These are phyloP conservation scores for Simmondsia chinensis DNA, from an alignment of 148 eudicot species.

Conservation along the genomic window DNA sequence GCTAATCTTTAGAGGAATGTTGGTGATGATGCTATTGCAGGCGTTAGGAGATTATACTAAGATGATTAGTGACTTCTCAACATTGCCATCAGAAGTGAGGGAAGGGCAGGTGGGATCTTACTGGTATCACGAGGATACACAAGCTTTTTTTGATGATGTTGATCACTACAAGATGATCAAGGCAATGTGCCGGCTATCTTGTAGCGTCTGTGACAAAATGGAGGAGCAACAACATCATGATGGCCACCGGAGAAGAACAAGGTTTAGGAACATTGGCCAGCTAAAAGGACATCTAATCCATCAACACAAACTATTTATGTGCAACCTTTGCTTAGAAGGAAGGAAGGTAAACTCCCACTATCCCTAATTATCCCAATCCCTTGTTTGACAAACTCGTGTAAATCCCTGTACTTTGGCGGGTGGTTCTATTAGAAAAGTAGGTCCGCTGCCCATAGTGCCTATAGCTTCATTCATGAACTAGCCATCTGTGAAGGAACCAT, in stretches of 20 bases:
- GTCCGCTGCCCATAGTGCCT: no score
- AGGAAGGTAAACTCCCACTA: constrained; percentile 41
- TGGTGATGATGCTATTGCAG: constrained; percentile 17
- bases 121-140: constrained; percentile 93
- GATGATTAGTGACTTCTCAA: constrained; percentile 51
- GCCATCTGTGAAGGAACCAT: no score
- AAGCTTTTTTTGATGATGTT: constrained; percentile 68
- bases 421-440: no score
- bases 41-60: constrained; percentile 87
- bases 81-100: constrained; percentile 42
- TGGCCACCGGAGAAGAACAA: constrained; percentile 34
- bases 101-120: constrained; percentile 65
- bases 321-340: constrained; percentile 90
- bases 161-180: constrained; percentile 92
- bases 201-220: constrained; percentile 67
- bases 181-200: constrained; percentile 93
- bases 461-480: no score
- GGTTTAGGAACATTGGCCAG: constrained; percentile 70
- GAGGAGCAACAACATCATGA: constrained; percentile 34
- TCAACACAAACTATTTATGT: constrained; percentile 66
- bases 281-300: constrained; percentile 84
- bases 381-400: no score
- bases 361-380: neutral
- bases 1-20: neutral
- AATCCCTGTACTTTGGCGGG: no score